Evolutionary conservation across 768 basidiomycete genomes (phyloP).

Genomic region (Botryobasidium botryosum): DNA sequence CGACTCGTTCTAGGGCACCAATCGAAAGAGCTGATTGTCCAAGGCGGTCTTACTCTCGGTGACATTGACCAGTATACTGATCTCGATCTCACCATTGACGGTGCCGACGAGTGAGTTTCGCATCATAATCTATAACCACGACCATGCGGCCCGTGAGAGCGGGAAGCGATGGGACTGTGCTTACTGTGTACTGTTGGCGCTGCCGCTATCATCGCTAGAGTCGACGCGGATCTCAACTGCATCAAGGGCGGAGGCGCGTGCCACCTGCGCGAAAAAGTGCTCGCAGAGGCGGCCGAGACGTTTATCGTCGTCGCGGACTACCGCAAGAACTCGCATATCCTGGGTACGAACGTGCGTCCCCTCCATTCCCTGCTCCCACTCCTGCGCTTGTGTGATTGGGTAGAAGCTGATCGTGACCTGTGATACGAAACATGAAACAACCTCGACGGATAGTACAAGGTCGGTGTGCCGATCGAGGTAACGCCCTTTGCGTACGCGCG

Average conservation of each 20-base stretch:
- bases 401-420: not conserved
- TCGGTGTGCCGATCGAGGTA: conserved; percentile 92
- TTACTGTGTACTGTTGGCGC: too few relatives aligned
- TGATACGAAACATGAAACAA: not conserved
- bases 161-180: too few relatives aligned
- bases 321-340: conserved; percentile 71
- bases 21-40: conserved; percentile 86
- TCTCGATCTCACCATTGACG: conserved; percentile 95
- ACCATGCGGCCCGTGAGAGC: too few relatives aligned
- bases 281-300: conserved; percentile 89
- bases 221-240: conserved; percentile 71
- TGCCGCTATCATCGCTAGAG: conserved; percentile 31
- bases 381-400: conserved; percentile 11
- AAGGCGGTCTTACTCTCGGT: conserved; percentile 56
- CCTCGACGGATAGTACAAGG: conserved; percentile 37
- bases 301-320: conserved; percentile 91
- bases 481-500: conserved; percentile 91
- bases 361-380: too few relatives aligned
- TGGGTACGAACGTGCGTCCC: conserved; percentile 63
- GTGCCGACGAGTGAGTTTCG: conserved; percentile 72
- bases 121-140: not conserved
- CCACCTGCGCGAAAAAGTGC: conserved; percentile 90
- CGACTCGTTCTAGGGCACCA: conserved; percentile 50
- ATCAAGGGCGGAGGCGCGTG: conserved; percentile 98
- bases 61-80: conserved; percentile 78